A percentile compares a stretch with the other conserved stretches of the same genome.
Conservation (phyloP, 169 alveolate species). For the Plasmodium adleri region DNA sequence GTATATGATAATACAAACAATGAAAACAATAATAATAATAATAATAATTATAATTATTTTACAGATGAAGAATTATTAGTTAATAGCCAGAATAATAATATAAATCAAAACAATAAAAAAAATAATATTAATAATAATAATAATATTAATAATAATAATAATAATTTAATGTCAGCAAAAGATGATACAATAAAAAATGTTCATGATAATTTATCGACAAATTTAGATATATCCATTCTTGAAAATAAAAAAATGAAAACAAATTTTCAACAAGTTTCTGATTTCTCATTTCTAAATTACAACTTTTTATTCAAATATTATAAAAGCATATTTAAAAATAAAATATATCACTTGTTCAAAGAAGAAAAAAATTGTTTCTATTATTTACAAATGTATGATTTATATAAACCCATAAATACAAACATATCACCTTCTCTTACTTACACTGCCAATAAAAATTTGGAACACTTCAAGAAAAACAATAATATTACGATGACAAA, state of each 20-base stretch:
- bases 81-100: neutral
- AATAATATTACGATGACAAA: neutral
- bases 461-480: neutral
- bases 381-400: constrained; percentile 2
- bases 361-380: constrained; percentile 38
- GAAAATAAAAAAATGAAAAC: neutral
- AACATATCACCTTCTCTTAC: neutral
- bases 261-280: constrained; percentile 9
- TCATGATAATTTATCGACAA: neutral
- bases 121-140: neutral
- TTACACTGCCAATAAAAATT: too few species aligned
- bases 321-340: neutral
- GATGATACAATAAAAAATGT: neutral
- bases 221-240: neutral
- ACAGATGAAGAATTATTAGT: constrained; percentile 53
- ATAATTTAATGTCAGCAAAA: constrained; percentile 29
- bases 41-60: constrained; percentile 8
- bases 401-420: neutral
- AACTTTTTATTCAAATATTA: constrained; percentile 26
- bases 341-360: constrained; percentile 9
- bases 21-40: too few species aligned
- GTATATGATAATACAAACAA: neutral
- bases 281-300: constrained; percentile 23
- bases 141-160: neutral
- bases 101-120: neutral